Evolutionary conservation across 2,329 filamentous ascomycete species (phyloP).

Genomic region (Fusarium mangiferae): DNA sequence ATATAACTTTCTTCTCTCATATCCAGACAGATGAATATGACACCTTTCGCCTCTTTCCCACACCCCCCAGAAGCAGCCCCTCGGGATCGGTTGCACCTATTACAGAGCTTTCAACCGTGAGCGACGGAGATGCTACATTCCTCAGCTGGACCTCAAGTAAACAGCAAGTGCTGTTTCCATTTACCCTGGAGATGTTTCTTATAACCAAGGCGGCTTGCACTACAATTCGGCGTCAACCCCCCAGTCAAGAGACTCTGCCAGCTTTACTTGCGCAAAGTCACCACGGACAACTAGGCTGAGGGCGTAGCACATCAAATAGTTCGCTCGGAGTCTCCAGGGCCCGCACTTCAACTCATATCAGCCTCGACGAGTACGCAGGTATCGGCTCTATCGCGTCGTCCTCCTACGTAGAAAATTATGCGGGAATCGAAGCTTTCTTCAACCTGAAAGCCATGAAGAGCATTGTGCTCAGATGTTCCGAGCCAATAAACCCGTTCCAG

Average conservation of each 20-base stretch:
- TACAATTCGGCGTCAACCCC: neutral
- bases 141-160: too few species aligned
- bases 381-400: too few species aligned
- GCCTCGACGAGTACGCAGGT: neutral
- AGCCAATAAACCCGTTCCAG: neutral
- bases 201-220: too few species aligned
- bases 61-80: neutral
- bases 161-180: too few species aligned
- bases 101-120: too few species aligned
- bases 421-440: too few species aligned
- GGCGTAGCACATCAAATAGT: neutral
- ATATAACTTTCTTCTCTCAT: too few species aligned
- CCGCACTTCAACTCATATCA: neutral
- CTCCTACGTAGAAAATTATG: too few species aligned
- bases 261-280: neutral
- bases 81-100: neutral
- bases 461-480: neutral
- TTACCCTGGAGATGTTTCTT: too few species aligned
- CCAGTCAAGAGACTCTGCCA: neutral
- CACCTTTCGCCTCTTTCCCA: neutral
- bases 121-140: accelerated
- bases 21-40: accelerated
- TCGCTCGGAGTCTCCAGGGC: neutral
- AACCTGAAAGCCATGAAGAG: too few species aligned
- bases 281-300: neutral